phyloP scores from a whole-genome alignment of 257 asterid species.

The Capsicum baccatum region DNA sequence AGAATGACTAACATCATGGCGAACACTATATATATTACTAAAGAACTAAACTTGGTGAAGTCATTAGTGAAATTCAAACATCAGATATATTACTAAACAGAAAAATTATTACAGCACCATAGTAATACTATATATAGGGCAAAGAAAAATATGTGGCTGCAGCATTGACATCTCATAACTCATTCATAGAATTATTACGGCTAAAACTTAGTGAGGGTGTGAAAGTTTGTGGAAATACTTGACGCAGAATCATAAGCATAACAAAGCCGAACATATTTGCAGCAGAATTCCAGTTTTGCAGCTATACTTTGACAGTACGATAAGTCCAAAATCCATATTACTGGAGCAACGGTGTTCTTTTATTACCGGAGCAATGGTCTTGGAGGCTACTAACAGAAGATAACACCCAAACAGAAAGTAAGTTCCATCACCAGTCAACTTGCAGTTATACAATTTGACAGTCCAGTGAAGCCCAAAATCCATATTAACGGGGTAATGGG shows the following conservation, averaged over 20 bases:
- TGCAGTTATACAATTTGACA: neutral
- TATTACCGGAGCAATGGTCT: neutral
- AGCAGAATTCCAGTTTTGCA: neutral
- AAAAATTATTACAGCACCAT: neutral
- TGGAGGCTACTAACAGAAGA: slow-evolving; percentile 9
- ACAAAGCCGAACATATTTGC: slow-evolving; percentile 4
- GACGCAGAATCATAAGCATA: neutral
- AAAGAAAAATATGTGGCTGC: slow-evolving; percentile 8
- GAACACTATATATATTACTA: neutral
- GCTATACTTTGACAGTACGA: neutral
- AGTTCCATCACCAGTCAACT: neutral
- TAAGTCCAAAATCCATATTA: slow-evolving; percentile 18
- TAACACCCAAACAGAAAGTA: slow-evolving; percentile 12
- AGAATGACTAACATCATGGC: neutral
- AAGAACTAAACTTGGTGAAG: neutral
- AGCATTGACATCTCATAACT: neutral
- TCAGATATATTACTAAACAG: neutral
- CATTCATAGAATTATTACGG: neutral
- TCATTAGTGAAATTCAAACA: neutral
- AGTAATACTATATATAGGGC: neutral
- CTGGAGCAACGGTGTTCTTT: neutral
- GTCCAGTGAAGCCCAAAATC: neutral
- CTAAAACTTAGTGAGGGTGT: neutral
- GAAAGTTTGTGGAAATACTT: neutral
- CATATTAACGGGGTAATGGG: neutral